Conservation (phyloP, 108 stramenopile species). For the Aurantiochytrium sp. region DNA sequence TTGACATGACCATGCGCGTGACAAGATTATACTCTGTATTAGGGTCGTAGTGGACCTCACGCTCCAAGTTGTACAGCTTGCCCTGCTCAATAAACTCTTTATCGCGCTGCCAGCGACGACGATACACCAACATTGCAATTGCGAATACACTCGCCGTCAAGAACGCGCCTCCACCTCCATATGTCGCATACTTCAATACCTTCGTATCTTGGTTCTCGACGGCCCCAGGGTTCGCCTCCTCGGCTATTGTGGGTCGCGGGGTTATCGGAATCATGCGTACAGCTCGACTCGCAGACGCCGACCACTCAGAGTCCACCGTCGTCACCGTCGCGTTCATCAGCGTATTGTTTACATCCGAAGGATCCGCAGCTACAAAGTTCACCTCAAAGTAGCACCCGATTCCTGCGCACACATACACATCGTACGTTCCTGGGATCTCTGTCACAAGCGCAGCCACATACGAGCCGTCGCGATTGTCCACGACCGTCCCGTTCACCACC, state of each 20-base stretch:
- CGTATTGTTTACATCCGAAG: neutral
- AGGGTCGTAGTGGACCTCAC: neutral
- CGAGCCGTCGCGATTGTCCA: too few relatives aligned
- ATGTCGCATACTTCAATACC: neutral
- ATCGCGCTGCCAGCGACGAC: neutral
- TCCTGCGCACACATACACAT: neutral
- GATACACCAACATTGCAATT: neutral
- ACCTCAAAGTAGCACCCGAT: neutral
- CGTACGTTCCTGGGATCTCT: too few relatives aligned
- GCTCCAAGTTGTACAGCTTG: neutral
- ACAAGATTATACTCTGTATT: neutral
- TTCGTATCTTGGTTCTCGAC: neutral
- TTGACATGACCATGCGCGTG: neutral
- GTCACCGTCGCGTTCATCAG: neutral
- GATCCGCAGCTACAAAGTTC: neutral
- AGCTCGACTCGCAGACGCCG: neutral
- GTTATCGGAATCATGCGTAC: neutral
- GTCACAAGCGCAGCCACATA: too few relatives aligned
- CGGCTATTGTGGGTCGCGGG: neutral
- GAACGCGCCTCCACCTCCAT: neutral
- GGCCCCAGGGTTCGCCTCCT: too few relatives aligned
- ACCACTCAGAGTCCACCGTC: neutral
- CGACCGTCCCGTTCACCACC: too few relatives aligned
- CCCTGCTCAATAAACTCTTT: neutral
- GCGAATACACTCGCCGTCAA: neutral